Base-by-base conservation (phyloP, 202 grass and related monocot genomes). In the Brachypodium distachyon region DNA sequence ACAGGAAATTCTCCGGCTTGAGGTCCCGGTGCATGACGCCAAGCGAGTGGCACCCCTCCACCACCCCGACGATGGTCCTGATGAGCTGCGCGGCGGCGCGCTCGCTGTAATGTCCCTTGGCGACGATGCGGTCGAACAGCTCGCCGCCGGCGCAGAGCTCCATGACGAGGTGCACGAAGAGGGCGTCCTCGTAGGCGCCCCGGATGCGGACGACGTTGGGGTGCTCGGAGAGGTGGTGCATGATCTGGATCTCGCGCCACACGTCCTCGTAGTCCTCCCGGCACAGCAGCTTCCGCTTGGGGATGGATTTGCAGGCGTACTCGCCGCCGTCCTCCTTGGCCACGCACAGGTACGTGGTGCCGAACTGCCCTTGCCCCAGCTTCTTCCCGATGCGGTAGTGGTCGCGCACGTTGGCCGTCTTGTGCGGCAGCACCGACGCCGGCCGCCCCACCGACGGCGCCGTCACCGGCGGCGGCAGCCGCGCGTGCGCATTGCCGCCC, bases 201-300 rank as follows among this genome's bases (percentile, higher is more conserved):
- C 74, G 70, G 55, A 93, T 93, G 72, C 81, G 84, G 12, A 93
- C 91, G 36, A 93, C 87, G 77, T 93, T 90, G 29, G 27, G 68
- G 67, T 93, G 91, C 77, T 93, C 90, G 17, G 96, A 96, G 66
- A 99, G 92, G 78, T 99, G 96, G 85, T 99, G 90, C 96, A 96
- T 99, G 85, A 99, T 96, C 82, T 99, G 92, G 87, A 99, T 96
- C 92, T 99, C 96, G 66, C 96, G 77, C 92, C 93, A 90, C 11
- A 85, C 93, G 62, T 93, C 90, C 78, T 93, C 94, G 67, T 94
- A 97, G 78, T 97, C 94, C 86, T 97, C 94, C 27, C 94, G 84
- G 85, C 91, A 97, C 51, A 93, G 86, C 47, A 97, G 91, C 88
- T 97, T 97, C 67, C 94, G 79, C 82, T 97, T 97, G 81, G 94